Conservation (phyloP, 352 stramenopile genomes). For the Phytopythium delawarense region DNA sequence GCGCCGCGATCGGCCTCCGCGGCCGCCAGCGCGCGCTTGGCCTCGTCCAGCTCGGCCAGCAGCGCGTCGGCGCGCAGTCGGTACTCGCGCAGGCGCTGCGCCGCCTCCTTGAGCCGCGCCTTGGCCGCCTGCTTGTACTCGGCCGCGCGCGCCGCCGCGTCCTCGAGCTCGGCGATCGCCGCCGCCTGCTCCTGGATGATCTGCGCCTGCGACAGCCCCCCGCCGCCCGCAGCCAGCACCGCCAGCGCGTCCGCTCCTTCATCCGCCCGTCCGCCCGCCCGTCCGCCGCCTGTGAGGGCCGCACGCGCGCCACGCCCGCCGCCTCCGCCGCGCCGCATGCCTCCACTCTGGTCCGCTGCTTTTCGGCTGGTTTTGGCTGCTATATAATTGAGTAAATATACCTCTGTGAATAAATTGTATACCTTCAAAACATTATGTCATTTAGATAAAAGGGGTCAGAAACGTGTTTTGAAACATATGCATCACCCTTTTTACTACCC, state of each 20-base stretch:
- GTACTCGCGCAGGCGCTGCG: slow-evolving; percentile 53
- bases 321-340: neutral
- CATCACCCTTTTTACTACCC: too few species aligned
- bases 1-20: slow-evolving; percentile 20
- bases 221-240: neutral
- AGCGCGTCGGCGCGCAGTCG: slow-evolving; percentile 52
- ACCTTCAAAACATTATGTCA: too few species aligned
- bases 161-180: slow-evolving; percentile 42
- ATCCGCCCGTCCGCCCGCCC: neutral
- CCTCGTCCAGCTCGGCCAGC: slow-evolving; percentile 17
- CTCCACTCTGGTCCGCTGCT: neutral
- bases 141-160: slow-evolving; percentile 23
- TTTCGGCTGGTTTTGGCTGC: too few species aligned
- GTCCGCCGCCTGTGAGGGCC: neutral
- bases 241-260: neutral
- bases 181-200: slow-evolving; percentile 69
- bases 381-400: too few species aligned
- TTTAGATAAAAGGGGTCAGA: too few species aligned
- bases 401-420: too few species aligned
- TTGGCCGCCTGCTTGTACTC: slow-evolving; percentile 65
- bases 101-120: slow-evolving; percentile 63
- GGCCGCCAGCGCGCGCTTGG: slow-evolving; percentile 16
- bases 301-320: neutral
- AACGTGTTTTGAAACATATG: too few species aligned
- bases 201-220: slow-evolving; percentile 48